These are phyloP conservation scores for Puya raimondii DNA, from an alignment of 176 grass and related monocot species.

Conservation along the genomic window DNA sequence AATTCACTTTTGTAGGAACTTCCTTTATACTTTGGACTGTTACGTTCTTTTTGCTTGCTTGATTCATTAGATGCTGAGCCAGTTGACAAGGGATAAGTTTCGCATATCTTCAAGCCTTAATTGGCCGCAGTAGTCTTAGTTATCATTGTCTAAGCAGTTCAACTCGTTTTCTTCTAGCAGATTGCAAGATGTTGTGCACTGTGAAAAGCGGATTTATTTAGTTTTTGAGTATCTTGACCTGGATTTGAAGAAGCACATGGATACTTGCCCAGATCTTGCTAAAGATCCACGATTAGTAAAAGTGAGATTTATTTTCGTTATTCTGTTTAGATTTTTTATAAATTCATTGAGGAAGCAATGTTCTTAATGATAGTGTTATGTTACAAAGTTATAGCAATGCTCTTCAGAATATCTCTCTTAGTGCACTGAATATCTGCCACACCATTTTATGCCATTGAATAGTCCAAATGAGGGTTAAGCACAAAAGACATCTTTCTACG, in stretches of 20 bases:
- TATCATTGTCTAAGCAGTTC: background rate
- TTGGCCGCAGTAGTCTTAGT: background rate
- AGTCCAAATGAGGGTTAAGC: background rate
- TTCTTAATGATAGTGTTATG: too few species aligned
- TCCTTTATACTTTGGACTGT: background rate
- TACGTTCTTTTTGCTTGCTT: slow-evolving; percentile 1
- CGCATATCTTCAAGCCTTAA: background rate
- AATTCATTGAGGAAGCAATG: too few species aligned
- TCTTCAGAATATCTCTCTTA: background rate
- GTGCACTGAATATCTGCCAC: background rate
- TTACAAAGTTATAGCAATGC: background rate
- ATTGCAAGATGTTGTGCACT: slow-evolving; percentile 87
- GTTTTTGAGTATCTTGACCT: slow-evolving; percentile 96
- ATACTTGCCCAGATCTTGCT: slow-evolving; percentile 65
- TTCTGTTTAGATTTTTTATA: background rate
- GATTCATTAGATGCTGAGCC: background rate
- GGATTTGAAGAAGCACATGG: slow-evolving; percentile 98
- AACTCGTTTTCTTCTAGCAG: slow-evolving; percentile 26
- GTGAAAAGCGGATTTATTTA: slow-evolving; percentile 67
- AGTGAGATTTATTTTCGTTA: slow-evolving; percentile 25
- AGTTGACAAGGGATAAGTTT: background rate
- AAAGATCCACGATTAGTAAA: slow-evolving; percentile 64
- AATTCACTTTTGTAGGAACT: slow-evolving; percentile 6
- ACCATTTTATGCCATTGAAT: too few species aligned
- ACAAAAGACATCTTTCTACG: background rate